Conservation (phyloP, 768 basidiomycete genomes). For the Leccinum disarticulatum region DNA sequence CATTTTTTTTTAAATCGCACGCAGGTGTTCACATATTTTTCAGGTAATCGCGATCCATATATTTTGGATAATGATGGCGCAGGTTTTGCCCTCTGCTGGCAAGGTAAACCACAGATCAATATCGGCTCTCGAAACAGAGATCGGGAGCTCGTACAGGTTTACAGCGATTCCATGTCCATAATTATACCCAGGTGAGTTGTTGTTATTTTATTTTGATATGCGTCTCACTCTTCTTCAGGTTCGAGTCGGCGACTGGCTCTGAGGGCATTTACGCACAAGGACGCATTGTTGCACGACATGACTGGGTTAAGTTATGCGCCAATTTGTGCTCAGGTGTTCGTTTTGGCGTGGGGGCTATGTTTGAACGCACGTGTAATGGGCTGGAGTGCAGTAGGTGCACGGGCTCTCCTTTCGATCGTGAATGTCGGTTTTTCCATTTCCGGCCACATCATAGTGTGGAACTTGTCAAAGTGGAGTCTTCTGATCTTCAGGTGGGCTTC, state of each 20-base stretch:
- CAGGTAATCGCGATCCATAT: conserved; percentile 85
- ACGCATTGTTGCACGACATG: conserved; percentile 21
- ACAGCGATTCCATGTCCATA: conserved; percentile 76
- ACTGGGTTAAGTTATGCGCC: conserved; percentile 73
- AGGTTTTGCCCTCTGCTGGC: conserved; percentile 86
- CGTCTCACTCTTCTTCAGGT: conserved; percentile 16
- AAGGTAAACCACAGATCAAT: conserved; percentile 66
- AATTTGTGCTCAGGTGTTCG: conserved; percentile 82
- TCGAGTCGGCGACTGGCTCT: conserved; percentile 15
- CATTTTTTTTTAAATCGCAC: conserved; percentile 3
- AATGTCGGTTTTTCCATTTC: conserved; percentile 80
- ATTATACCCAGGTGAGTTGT: conserved; percentile 80
- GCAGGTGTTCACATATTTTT: conserved; percentile 8
- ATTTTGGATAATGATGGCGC: conserved; percentile 66
- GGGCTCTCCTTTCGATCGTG: conserved; percentile 65
- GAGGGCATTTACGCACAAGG: conserved; percentile 22
- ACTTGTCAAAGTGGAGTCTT: conserved; percentile 48
- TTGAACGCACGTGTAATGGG: conserved; percentile 77
- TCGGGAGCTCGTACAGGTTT: conserved; percentile 78
- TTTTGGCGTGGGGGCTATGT: conserved; percentile 79
- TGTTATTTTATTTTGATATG: not conserved
- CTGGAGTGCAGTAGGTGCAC: conserved; percentile 61
- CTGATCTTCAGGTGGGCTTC: conserved; percentile 48
- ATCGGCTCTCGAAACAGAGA: conserved; percentile 72
- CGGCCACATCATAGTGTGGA: conserved; percentile 76